Evolutionary conservation across 1,284 basidiomycete genomes (phyloP).

Genomic region (Ceratorhiza oryzae-sativae): DNA sequence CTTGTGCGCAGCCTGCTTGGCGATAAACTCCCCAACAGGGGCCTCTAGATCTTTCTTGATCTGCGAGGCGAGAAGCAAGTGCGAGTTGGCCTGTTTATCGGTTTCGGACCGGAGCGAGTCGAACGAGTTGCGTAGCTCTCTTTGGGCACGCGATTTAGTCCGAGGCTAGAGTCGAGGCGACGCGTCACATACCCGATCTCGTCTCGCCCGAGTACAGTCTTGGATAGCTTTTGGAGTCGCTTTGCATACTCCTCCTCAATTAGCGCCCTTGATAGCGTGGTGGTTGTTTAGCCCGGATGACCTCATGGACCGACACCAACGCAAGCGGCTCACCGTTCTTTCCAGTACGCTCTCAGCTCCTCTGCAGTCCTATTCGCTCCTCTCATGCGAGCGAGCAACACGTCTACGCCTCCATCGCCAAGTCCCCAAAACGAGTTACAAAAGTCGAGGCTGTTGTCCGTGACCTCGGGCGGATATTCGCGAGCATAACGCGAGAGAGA

Average conservation of each 20-base stretch:
- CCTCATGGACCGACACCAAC: not conserved
- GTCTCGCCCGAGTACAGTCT: conserved; percentile 78
- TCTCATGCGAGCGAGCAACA: conserved; percentile 86
- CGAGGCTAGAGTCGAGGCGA: not conserved
- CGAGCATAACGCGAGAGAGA: conserved; percentile 44
- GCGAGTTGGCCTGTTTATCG: conserved; percentile 76
- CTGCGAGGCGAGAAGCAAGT: conserved; percentile 74
- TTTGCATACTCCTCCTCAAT: conserved; percentile 98
- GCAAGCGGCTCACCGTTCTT: conserved; percentile 71
- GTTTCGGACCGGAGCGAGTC: conserved; percentile 85
- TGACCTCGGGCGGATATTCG: conserved; percentile 42
- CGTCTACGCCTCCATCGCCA: conserved; percentile 87
- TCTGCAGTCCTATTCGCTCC: conserved; percentile 87
- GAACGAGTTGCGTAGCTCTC: conserved; percentile 79
- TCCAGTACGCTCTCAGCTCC: conserved; percentile 86
- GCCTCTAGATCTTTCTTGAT: conserved; percentile 81
- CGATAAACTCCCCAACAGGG: conserved; percentile 67
- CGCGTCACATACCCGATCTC: conserved; percentile 80
- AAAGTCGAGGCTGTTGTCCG: conserved; percentile 73
- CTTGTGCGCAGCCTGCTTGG: conserved; percentile 76
- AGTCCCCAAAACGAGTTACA: conserved; percentile 97
- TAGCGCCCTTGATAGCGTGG: conserved; percentile 59
- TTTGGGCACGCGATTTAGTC: conserved; percentile 48
- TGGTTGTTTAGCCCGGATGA: conserved; percentile 7
- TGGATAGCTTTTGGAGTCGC: conserved; percentile 82